phyloP scores from a whole-genome alignment of 2,329 filamentous ascomycete genomes.

The Davidsoniella neocaledoniae region DNA sequence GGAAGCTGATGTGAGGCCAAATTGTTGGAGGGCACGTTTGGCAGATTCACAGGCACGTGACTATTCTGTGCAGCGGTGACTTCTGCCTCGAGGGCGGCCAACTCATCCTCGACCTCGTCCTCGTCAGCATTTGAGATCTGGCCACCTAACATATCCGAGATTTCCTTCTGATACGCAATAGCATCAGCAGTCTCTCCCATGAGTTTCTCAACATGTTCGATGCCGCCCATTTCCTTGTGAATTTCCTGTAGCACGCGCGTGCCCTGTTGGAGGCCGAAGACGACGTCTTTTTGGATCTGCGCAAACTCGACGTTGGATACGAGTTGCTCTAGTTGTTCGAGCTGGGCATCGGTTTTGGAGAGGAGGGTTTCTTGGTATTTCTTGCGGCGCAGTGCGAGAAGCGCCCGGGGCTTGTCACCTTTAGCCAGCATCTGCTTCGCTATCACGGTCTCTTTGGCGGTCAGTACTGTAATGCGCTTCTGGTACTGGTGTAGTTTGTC shows the following conservation, averaged over 20 bases:
- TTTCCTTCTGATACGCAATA: slow-evolving; percentile 85
- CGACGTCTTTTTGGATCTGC: slow-evolving; percentile 86
- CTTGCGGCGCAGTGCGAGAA: slow-evolving; percentile 79
- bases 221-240: slow-evolving; percentile 84
- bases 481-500: slow-evolving; percentile 96
- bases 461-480: slow-evolving; percentile 71
- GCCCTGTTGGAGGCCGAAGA: slow-evolving; percentile 84
- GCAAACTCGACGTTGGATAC: slow-evolving; percentile 88
- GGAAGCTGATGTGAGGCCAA: too few species aligned
- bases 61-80: slow-evolving; percentile 12
- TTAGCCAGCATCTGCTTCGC: slow-evolving; percentile 66
- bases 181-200: slow-evolving; percentile 87
- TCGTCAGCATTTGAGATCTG: slow-evolving; percentile 89
- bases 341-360: slow-evolving; percentile 75
- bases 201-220: slow-evolving; percentile 87
- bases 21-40: too few species aligned
- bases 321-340: slow-evolving; percentile 83
- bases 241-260: slow-evolving; percentile 82
- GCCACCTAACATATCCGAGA: slow-evolving; percentile 78
- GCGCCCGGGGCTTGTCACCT: slow-evolving; percentile 64
- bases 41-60: too few species aligned
- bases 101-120: slow-evolving; percentile 92
- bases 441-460: slow-evolving; percentile 71
- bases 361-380: slow-evolving; percentile 92
- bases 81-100: slow-evolving; percentile 55